Conservation (phyloP, 768 basidiomycete genomes). For the Termitomyces sp. region DNA sequence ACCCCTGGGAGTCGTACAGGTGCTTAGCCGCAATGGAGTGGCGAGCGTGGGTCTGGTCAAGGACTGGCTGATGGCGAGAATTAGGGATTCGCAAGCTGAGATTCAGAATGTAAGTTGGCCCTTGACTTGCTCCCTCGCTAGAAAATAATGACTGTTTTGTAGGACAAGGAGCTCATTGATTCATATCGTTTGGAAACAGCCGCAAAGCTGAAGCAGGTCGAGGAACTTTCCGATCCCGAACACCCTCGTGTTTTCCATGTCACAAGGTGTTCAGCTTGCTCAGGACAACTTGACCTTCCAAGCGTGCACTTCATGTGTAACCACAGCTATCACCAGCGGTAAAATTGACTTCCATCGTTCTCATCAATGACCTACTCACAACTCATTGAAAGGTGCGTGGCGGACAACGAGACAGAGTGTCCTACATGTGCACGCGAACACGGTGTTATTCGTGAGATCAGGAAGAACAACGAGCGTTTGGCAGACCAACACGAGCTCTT, state of each 20-base stretch:
- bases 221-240: slow-evolving; percentile 71
- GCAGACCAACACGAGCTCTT: slow-evolving; percentile 82
- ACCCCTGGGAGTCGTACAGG: slow-evolving; percentile 84
- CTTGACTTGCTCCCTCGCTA: neutral
- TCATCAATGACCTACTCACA: neutral
- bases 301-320: slow-evolving; percentile 97
- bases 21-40: slow-evolving; percentile 82
- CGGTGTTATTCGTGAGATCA: slow-evolving; percentile 84
- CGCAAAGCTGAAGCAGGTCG: slow-evolving; percentile 74
- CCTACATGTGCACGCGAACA: slow-evolving; percentile 85
- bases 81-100: slow-evolving; percentile 66
- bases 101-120: slow-evolving; percentile 65
- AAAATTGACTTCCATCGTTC: slow-evolving; percentile 12
- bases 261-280: slow-evolving; percentile 86
- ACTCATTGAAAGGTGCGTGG: slow-evolving; percentile 59
- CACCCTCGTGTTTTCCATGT: slow-evolving; percentile 90
- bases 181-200: slow-evolving; percentile 86
- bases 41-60: slow-evolving; percentile 90
- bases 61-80: slow-evolving; percentile 80
- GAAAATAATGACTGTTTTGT: slow-evolving; percentile 1
- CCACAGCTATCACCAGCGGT: slow-evolving; percentile 96
- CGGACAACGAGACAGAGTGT: slow-evolving; percentile 86
- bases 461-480: slow-evolving; percentile 77
- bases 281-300: slow-evolving; percentile 87
- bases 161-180: slow-evolving; percentile 85